Conservation (phyloP, 768 basidiomycete species). For the Termitomyces sp. region DNA sequence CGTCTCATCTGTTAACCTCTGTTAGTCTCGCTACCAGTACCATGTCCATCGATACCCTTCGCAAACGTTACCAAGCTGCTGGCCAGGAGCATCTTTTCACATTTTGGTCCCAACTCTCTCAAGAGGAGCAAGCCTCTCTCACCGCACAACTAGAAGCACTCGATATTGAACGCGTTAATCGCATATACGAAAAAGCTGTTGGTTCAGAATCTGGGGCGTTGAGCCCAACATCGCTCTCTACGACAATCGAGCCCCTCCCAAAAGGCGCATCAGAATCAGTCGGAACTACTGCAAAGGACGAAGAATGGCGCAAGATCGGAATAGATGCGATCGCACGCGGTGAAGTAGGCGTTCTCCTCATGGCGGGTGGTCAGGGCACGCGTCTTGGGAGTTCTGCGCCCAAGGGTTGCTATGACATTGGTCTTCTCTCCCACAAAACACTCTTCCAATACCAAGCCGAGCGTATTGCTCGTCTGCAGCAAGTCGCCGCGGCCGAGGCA, state of each 20-base stretch:
- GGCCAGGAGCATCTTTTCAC: constrained; percentile 87
- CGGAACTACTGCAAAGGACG: constrained; percentile 48
- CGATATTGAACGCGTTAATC: constrained; percentile 89
- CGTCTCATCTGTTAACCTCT: neutral
- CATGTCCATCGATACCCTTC: constrained; percentile 59
- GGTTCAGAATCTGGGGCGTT: constrained; percentile 51
- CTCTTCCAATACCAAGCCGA: constrained; percentile 99
- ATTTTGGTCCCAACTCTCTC: constrained; percentile 75
- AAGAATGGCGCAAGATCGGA: constrained; percentile 76
- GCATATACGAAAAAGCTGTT: constrained; percentile 77
- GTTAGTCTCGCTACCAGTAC: constrained; percentile 30
- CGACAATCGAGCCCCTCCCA: constrained; percentile 75
- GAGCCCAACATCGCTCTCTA: constrained; percentile 28
- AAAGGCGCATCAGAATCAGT: constrained; percentile 67
- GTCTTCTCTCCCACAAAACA: constrained; percentile 86
- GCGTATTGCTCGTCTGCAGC: constrained; percentile 82
- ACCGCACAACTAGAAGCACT: constrained; percentile 71
- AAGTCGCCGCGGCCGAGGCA: constrained; percentile 58
- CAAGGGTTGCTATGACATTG: constrained; percentile 98
- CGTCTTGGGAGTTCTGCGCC: constrained; percentile 88
- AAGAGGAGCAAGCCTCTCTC: constrained; percentile 60
- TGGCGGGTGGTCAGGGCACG: constrained; percentile 98
- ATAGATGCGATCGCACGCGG: constrained; percentile 77
- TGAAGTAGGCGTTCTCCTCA: constrained; percentile 90
- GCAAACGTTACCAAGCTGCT: constrained; percentile 67